Evolutionary conservation across 192 early-diverging fungal genomes (phyloP).

Genomic region (Coemansia sp.): DNA sequence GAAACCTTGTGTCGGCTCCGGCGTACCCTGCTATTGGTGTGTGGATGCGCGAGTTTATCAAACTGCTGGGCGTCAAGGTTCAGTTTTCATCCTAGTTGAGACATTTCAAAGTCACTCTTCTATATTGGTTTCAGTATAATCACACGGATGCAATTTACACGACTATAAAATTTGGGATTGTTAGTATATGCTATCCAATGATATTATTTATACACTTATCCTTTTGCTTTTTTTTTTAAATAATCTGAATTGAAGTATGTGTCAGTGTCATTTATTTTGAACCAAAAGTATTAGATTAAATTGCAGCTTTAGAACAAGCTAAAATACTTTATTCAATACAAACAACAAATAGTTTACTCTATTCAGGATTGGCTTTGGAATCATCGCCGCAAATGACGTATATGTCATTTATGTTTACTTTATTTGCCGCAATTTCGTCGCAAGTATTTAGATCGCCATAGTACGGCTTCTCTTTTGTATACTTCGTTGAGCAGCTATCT

Average conservation of each 20-base stretch:
- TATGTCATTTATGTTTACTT: neutral
- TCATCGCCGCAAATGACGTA: conserved; percentile 5
- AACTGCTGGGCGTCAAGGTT: conserved; percentile 40
- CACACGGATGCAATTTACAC: no score
- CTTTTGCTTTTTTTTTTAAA: no score
- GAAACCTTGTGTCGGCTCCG: conserved; percentile 44
- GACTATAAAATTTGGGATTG: no score
- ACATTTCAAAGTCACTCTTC: neutral
- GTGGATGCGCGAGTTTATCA: conserved; percentile 53
- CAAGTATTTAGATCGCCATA: neutral
- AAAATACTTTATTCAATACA: no score
- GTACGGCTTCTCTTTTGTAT: conserved; percentile 14
- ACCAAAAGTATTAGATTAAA: no score
- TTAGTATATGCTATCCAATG: no score
- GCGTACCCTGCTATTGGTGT: conserved; percentile 50
- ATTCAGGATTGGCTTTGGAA: no score
- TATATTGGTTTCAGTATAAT: neutral
- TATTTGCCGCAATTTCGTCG: neutral
- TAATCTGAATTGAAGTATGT: no score
- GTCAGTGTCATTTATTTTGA: no score
- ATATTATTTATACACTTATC: no score
- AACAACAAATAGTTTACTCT: no score
- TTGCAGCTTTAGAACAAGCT: no score
- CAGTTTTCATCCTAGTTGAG: conserved; percentile 9
- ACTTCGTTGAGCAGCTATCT: conserved; percentile 20